Conservation (phyloP, 2,329 filamentous ascomycete genomes). For the Phaeosphaeriaceae sp. region DNA sequence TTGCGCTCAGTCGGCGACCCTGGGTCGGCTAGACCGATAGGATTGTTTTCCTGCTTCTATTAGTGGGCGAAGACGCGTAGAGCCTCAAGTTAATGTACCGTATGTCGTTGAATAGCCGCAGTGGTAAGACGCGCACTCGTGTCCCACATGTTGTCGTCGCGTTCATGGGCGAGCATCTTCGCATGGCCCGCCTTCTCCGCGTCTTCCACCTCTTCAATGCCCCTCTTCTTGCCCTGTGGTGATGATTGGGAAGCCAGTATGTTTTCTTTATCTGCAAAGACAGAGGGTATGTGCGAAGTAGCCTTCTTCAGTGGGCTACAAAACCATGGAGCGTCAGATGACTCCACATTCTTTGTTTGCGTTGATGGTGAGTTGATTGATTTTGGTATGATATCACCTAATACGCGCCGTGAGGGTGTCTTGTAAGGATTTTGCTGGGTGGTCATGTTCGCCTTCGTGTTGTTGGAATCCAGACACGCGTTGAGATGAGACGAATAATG, state of each 20-base stretch:
- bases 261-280: conserved; percentile 40
- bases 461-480: neutral
- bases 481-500: conserved; percentile 18
- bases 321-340: conserved; percentile 29
- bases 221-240: conserved; percentile 41
- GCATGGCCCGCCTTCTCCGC: conserved; percentile 32
- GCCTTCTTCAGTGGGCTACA: conserved; percentile 46
- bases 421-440: conserved; percentile 29
- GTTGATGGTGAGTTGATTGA: conserved; percentile 43
- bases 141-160: conserved; percentile 20
- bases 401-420: conserved; percentile 40
- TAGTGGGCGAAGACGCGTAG: conserved; percentile 27
- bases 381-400: conserved; percentile 44
- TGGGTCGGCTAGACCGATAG: conserved; percentile 33
- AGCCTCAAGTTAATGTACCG: conserved; percentile 24
- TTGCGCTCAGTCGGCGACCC: conserved; percentile 46
- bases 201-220: conserved; percentile 45
- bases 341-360: conserved; percentile 24
- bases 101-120: conserved; percentile 34
- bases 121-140: conserved; percentile 28
- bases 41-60: conserved; percentile 33
- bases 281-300: conserved; percentile 29
- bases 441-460: conserved; percentile 19
- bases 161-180: conserved; percentile 34
- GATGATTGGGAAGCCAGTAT: conserved; percentile 13